Evolutionary conservation across 306 rosid genomes (phyloP), one percentile per base, ranked within the genome.

Genomic region (Crotalaria pallida): DNA sequence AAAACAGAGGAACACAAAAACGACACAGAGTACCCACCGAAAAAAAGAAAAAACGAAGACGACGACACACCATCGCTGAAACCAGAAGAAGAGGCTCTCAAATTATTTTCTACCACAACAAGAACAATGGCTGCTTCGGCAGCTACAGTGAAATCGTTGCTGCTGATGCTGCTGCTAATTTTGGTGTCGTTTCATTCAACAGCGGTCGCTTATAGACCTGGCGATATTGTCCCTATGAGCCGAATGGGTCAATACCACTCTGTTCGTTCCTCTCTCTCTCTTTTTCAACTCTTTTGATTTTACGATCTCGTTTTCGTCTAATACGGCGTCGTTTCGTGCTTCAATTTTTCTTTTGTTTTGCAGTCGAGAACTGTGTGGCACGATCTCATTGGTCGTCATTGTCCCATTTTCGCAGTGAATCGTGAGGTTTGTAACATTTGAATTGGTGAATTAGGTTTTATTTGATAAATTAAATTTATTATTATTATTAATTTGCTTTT

Each of bases 241-340:
- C 89, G 89, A 83, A 95, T 91, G 96, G 97, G 97, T 49, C 97
- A 87, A 73, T 95, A 95, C 76, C 97, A 95, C 81, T 91, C 99
- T 70, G 97, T 95, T 50, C 66, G 91, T 86, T 29, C 40, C 13
- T 44, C 6, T 13, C 13, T 12, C 12, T 12, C 49, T 23, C 51
- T 31, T 45, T 36, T 36, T 11, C 18, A 45, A 3, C 29, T 10
- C 45, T 71, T 71, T 22, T 13, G 26, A 29, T 43, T 62, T 34
- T 40, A 1, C 64, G 40, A 31, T 63, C 19, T 67, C 22, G 24
- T 7, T 50, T 15, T 31, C 3, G 24, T 61, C 36, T 58, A n/a
- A 23, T 36, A 31, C 64, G 29, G 26, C 33, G 53, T 62, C 65
- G 21, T 73, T 55, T 82, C 52, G 19, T 61, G 13, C 12, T 0